Conservation (phyloP, 768 basidiomycete species). For the Podaxis pistillaris region DNA sequence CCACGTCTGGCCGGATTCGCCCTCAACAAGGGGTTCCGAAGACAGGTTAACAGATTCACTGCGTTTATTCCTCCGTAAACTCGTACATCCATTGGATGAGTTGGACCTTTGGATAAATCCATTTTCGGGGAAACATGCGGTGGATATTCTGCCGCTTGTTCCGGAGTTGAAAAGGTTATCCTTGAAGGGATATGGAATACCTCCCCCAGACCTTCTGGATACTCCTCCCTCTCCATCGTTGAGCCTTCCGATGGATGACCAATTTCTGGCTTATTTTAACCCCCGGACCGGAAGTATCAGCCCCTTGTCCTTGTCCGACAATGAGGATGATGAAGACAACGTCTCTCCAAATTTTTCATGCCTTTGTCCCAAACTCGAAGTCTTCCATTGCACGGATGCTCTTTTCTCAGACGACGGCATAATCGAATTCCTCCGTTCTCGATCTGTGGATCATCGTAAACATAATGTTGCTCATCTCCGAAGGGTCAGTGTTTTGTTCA, state of each 20-base stretch:
- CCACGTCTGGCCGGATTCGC: not conserved
- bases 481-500: conserved; percentile 3
- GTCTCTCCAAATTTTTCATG: not conserved
- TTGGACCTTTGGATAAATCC: not conserved
- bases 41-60: not conserved
- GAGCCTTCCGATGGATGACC: not conserved
- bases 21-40: not conserved
- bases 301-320: not conserved
- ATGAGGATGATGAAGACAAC: not conserved
- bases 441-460: not conserved
- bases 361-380: conserved; percentile 7
- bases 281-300: not conserved
- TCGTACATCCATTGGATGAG: conserved; percentile 1
- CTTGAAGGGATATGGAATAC: not conserved
- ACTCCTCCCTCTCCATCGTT: not conserved
- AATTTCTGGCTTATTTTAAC: not conserved
- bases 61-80: not conserved
- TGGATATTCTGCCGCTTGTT: not conserved
- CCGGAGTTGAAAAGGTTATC: conserved; percentile 9
- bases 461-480: conserved; percentile 2
- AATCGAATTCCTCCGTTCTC: not conserved
- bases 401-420: conserved; percentile 1
- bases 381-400: not conserved
- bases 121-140: not conserved
- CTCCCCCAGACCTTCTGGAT: not conserved